These are phyloP conservation scores for Corrigiola litoralis DNA, from an alignment of 179 eudicot species.

Conservation along the genomic window DNA sequence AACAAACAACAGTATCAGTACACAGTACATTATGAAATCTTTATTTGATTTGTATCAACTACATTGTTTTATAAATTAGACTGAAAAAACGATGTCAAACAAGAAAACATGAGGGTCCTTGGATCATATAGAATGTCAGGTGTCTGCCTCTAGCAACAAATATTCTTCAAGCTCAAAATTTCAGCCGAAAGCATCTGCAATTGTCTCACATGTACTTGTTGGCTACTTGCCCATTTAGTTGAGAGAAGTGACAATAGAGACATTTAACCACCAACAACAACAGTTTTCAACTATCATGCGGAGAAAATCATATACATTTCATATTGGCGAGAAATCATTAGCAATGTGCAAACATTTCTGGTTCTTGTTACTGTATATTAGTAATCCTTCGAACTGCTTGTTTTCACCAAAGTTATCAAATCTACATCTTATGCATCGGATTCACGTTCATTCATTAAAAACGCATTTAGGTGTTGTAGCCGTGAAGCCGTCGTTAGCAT, in stretches of 20 bases:
- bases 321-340: background rate
- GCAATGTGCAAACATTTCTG: background rate
- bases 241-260: background rate
- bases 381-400: too few species aligned
- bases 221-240: background rate
- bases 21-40: too few species aligned
- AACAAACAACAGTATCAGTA: too few species aligned
- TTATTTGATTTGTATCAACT: too few species aligned
- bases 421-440: too few species aligned
- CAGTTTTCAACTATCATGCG: constrained; percentile 1
- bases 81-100: too few species aligned
- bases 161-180: background rate
- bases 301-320: background rate
- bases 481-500: too few species aligned
- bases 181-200: background rate
- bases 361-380: background rate
- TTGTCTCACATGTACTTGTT: background rate
- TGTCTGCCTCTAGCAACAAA: background rate
- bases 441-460: too few species aligned
- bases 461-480: too few species aligned
- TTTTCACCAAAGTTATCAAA: too few species aligned
- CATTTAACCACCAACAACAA: constrained; percentile 2
- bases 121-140: background rate
- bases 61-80: too few species aligned
- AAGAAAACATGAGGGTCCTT: constrained; percentile 7